These are phyloP conservation scores for Trichoderma gracile DNA, from an alignment of 2,329 filamentous ascomycete genomes.

Conservation along the genomic window DNA sequence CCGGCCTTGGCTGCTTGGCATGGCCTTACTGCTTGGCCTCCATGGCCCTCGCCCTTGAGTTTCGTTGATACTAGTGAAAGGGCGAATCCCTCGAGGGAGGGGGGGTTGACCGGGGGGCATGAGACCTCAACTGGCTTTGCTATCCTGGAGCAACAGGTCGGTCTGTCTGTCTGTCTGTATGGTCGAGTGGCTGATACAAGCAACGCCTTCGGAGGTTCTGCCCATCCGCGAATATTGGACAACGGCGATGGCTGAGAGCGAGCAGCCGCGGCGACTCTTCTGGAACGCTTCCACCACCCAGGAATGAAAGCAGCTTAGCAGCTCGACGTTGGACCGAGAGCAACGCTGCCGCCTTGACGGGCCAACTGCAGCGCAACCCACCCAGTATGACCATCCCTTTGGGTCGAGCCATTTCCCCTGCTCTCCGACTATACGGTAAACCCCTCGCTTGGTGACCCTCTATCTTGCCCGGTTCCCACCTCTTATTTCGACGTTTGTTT, in stretches of 20 bases:
- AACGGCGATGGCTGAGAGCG: background rate
- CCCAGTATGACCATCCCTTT: conserved; percentile 11
- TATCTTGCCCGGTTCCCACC: background rate
- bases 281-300: conserved; percentile 5
- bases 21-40: background rate
- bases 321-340: background rate
- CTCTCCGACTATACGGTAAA: conserved; percentile 1
- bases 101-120: background rate
- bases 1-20: conserved; percentile 6
- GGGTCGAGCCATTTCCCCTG: background rate
- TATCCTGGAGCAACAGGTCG: background rate
- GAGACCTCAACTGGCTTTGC: background rate
- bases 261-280: conserved; percentile 21
- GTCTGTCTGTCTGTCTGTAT: background rate
- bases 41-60: background rate
- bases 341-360: background rate
- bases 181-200: background rate
- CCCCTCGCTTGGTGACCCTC: background rate
- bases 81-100: background rate
- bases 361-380: conserved; percentile 14
- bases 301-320: background rate
- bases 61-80: background rate
- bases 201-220: background rate
- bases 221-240: background rate
- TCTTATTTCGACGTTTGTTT: background rate